These are phyloP conservation scores for Ambrosia hybrid DNA, from an alignment of 140 eudicot species.

Conservation along the genomic window DNA sequence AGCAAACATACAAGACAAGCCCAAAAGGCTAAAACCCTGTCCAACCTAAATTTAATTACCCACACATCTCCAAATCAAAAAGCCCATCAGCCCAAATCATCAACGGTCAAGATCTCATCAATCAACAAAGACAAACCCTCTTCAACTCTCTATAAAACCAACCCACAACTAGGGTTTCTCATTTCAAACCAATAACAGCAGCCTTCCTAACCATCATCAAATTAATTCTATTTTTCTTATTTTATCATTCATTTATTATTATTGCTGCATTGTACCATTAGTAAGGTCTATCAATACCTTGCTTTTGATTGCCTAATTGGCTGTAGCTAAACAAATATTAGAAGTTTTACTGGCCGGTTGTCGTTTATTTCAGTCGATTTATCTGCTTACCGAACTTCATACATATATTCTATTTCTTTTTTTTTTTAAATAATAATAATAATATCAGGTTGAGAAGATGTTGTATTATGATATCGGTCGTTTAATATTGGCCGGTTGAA, in stretches of 20 bases:
- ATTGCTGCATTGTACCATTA: constrained; percentile 40
- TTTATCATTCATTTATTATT: too few relatives aligned
- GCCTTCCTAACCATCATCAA: not conserved
- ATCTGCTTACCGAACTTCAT: constrained; percentile 47
- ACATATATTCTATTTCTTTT: not conserved
- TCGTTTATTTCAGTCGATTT: constrained; percentile 34
- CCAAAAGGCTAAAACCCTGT: too few relatives aligned
- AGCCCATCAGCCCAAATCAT: constrained; percentile 21
- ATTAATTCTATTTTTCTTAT: too few relatives aligned
- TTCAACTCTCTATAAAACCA: not conserved
- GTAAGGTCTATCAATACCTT: constrained; percentile 23
- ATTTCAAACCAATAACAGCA: not conserved
- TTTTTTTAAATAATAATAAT: too few relatives aligned
- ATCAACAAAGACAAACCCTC: not conserved
- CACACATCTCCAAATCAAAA: not conserved
- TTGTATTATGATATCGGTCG: not conserved
- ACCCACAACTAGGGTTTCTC: constrained; percentile 8
- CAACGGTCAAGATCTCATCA: constrained; percentile 12
- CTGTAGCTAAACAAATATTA: constrained; percentile 27
- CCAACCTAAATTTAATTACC: too few relatives aligned
- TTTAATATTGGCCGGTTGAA: not conserved
- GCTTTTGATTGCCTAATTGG: constrained; percentile 38
- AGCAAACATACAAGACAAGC: too few relatives aligned
- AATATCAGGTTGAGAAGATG: not conserved
- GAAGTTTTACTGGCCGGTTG: constrained; percentile 47